phyloP scores from a whole-genome alignment of 2,329 filamentous ascomycete species.

The Fusarium oxysporum region DNA sequence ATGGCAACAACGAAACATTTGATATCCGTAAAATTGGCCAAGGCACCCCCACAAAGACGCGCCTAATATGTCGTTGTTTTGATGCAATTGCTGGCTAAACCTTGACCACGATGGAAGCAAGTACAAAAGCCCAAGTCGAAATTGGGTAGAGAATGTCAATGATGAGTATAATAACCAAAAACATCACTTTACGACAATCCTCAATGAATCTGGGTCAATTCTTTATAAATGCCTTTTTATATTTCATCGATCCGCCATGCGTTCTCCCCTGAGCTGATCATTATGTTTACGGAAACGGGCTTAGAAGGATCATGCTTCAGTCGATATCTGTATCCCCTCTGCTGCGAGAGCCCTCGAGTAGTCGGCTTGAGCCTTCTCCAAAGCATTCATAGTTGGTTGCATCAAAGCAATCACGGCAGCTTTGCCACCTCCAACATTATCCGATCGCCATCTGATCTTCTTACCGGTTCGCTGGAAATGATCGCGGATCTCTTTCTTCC shows the following conservation, averaged over 20 bases:
- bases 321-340: conserved; percentile 63
- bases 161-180: neutral
- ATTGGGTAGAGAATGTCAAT: neutral
- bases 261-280: neutral
- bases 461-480: conserved; percentile 79
- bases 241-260: neutral
- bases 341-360: conserved; percentile 79
- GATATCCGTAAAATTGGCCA: neutral
- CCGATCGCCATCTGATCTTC: conserved; percentile 76
- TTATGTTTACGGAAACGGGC: neutral
- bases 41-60: neutral
- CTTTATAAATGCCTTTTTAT: neutral
- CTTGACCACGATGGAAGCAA: neutral
- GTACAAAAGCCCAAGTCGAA: neutral
- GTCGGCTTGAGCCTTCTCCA: conserved; percentile 76
- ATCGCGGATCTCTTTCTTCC: conserved; percentile 77
- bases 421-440: conserved; percentile 78
- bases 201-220: neutral
- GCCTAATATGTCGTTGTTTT: neutral
- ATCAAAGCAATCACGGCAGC: conserved; percentile 82
- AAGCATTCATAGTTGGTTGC: conserved; percentile 76
- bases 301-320: conserved; percentile 49
- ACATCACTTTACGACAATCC: neutral
- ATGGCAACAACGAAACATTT: neutral
- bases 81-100: neutral